Evolutionary conservation across 352 stramenopile species (phyloP), one percentile per base, ranked within the genome.

Genomic region (Pythium pyrilobum): DNA sequence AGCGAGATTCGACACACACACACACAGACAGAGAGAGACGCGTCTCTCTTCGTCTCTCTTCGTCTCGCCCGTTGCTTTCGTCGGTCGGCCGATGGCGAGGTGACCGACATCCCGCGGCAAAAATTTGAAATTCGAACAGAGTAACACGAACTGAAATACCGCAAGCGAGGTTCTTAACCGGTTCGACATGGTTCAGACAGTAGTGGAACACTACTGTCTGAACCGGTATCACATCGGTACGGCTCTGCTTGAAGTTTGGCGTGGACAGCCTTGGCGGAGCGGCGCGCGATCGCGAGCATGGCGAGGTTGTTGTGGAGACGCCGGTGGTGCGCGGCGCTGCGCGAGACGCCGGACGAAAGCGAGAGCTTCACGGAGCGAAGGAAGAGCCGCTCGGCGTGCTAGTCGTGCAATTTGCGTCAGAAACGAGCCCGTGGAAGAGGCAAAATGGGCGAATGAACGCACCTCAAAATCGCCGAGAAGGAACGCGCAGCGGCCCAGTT

Each of bases 231-330:
- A 3, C 12, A 50, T 18, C 32, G 52, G 54, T 62, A 57, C 18
- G 24, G 2, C 9, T 50, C 33, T 13, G 34, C 45, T 57, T 57
- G 44, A 61, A 69, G 60, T 59, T 60, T 53, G 20, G 15, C 3
- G 13, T 38, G 13, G 1, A 69, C 57, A 11, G 56, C 66, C 2
- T 8, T 7, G 5, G 49, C 16, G 3, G 71, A 85, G 3, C 62
- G 69, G 5, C 52, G 50, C 6, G 73, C 73, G 10, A 90, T 66
- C 1, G 77, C 69, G 13, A 86, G 51, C 59, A 83, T 65, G 11
- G 75, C 80, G 21, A 90, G 31, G 47, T 90, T 90, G 57, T 72
- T 83, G 52, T 85, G 67, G 31, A 59, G 63, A 6, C 77, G 80
- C n/a, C 62, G 61, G 18, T 67, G 59, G 16, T 69, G 37, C 28